Percentiles rank a stretch among this genome's conserved stretches.
Evolutionary conservation across 164 flowering plant species (phyloP).

Genomic region (Hamamelis virginiana): DNA sequence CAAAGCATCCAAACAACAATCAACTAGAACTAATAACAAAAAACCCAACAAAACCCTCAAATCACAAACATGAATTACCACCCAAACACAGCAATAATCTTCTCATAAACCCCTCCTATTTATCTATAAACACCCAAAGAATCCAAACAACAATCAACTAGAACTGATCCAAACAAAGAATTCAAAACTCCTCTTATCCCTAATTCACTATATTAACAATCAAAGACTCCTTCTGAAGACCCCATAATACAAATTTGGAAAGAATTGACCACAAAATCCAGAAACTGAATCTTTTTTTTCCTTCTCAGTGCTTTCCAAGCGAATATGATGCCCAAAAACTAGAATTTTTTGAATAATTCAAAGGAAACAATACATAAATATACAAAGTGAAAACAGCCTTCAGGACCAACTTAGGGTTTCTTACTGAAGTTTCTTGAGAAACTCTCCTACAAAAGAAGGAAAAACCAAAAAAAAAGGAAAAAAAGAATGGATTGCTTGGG

Average conservation of each 20-base stretch:
- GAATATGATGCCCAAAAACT: neutral
- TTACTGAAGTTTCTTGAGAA: neutral
- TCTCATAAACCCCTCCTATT: neutral
- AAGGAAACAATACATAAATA: neutral
- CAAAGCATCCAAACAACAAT: neutral
- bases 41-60: neutral
- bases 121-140: neutral
- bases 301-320: neutral
- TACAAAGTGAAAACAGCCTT: neutral
- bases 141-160: neutral
- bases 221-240: neutral
- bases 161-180: neutral
- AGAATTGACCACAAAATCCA: neutral
- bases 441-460: neutral
- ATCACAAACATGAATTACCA: constrained; percentile 4
- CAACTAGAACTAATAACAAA: neutral
- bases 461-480: neutral
- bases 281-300: neutral
- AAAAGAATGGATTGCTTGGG: constrained; percentile 5
- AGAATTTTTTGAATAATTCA: neutral
- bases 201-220: neutral
- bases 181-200: neutral
- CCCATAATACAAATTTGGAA: neutral
- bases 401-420: neutral
- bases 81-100: neutral